A percentile compares a stretch with the other conserved stretches of the same genome.
Evolutionary conservation across 139 green algal genomes (phyloP).

Genomic region (Coelastrella sp.): DNA sequence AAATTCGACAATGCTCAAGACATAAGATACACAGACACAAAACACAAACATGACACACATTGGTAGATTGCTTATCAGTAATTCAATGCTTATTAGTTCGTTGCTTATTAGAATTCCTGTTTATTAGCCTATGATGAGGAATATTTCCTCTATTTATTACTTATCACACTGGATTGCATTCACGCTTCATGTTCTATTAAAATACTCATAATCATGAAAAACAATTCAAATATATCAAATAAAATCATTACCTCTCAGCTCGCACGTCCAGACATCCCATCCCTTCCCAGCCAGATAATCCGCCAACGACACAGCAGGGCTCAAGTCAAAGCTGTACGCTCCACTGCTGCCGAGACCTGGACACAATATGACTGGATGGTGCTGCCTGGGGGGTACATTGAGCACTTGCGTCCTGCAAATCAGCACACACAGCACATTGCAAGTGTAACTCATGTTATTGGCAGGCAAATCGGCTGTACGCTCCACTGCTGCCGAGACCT

Average conservation of each 20-base stretch:
- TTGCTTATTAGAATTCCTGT: too few relatives aligned
- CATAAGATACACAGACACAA: too few relatives aligned
- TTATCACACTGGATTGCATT: too few relatives aligned
- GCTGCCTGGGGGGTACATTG: not conserved
- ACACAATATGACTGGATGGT: constrained; percentile 51
- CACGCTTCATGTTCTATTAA: not conserved
- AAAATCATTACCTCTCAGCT: constrained; percentile 58
- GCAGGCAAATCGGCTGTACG: constrained; percentile 46
- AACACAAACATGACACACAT: too few relatives aligned
- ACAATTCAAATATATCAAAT: not conserved
- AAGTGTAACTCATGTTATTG: too few relatives aligned
- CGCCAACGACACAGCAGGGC: constrained; percentile 50
- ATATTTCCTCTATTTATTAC: too few relatives aligned
- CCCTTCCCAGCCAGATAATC: constrained; percentile 61
- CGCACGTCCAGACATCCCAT: constrained; percentile 68
- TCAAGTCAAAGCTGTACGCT: constrained; percentile 66
- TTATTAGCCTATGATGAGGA: too few relatives aligned
- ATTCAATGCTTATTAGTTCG: too few relatives aligned
- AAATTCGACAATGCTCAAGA: too few relatives aligned
- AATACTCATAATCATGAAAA: not conserved
- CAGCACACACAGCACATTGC: too few relatives aligned
- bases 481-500: constrained; percentile 59
- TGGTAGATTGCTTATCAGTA: too few relatives aligned
- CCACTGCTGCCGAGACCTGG: constrained; percentile 63
- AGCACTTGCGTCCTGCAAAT: constrained; percentile 18